Evolutionary conservation across 1,284 basidiomycete species (phyloP).

Genomic region (Irpex lacteus): DNA sequence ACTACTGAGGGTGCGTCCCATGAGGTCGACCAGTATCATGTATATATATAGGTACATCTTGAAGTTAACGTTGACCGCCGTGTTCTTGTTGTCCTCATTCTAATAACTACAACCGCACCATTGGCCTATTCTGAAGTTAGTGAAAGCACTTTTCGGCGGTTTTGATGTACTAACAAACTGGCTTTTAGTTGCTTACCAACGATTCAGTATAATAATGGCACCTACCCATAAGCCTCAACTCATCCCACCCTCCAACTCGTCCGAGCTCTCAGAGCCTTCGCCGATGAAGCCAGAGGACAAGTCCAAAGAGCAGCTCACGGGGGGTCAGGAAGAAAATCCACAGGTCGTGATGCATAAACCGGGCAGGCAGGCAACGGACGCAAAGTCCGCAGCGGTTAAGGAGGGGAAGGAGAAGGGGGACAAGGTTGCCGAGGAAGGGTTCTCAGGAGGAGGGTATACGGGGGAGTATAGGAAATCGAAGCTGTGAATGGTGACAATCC

Average conservation of each 20-base stretch:
- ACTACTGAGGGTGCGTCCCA: neutral
- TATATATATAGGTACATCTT: neutral
- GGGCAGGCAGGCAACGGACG: constrained; percentile 20
- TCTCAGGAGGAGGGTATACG: neutral
- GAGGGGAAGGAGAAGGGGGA: neutral
- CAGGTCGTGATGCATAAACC: constrained; percentile 25
- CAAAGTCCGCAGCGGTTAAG: neutral
- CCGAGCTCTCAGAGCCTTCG: constrained; percentile 34
- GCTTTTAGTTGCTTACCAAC: neutral
- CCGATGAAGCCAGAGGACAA: constrained; percentile 26
- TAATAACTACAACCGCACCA: too few species aligned
- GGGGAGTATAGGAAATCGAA: neutral
- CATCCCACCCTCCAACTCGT: constrained; percentile 24
- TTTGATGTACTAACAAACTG: neutral
- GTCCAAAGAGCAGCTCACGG: constrained; percentile 23
- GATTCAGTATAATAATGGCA: neutral
- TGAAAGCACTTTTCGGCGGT: neutral
- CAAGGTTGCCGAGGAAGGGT: constrained; percentile 3
- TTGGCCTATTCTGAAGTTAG: too few species aligned
- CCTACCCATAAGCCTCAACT: constrained; percentile 13
- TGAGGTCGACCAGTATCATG: neutral
- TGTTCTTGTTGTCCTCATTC: neutral
- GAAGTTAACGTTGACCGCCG: neutral
- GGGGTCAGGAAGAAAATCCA: constrained; percentile 33
- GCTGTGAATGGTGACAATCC: neutral